Evolutionary conservation across 2,329 filamentous ascomycete genomes (phyloP), one percentile per base, ranked within the genome.

Genomic region (Aspergillus pseudoglaucus): DNA sequence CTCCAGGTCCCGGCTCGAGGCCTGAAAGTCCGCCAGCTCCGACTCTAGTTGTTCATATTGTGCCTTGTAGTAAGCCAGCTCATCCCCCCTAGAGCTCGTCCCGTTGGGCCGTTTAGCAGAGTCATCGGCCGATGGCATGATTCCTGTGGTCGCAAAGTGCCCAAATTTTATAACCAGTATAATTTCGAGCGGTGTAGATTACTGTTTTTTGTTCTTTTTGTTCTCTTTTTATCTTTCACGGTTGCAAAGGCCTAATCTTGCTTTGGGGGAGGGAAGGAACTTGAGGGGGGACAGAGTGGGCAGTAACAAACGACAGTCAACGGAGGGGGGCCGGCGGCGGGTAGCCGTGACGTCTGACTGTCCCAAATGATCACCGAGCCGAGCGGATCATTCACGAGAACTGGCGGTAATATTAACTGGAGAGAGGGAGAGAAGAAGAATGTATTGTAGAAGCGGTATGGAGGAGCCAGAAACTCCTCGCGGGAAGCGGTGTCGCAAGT

Each of bases 21-120:
- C 80, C 64, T 95, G 88, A 67, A 98, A 98, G 62, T 98, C 93
- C 53, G 87, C 82, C 52, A 98, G 81, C 69, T 98, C 93, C 46
- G 83, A 77, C 71, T 96, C 93, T 33, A 98, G 80, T 65, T 89
- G 83, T 71, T 94, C 90, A 73, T 97, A 97, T 68, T 97, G 91
- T 46, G 83, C 73, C 76, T 98, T 98, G 81, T 97, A 98, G 80
- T 93, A 96, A 49, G 85, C 80, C 45, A 98, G 77, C 52, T 90
- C 86, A 63, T 93, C 88, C 63, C 90, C 84, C 40, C 68, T 57
- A 8, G 69, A 69, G 32, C 66, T 64, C 42, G 65, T 64, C 20
- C 65, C 62, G 45, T 64, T 68, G 48, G 66, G 65, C 49, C 66
- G 66, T 14, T 39, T 39, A 45, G 70, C 70, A 42, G 68, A 59